Evolutionary conservation across 2,329 filamentous ascomycete species (phyloP).

Genomic region (Clonostachys sp.): DNA sequence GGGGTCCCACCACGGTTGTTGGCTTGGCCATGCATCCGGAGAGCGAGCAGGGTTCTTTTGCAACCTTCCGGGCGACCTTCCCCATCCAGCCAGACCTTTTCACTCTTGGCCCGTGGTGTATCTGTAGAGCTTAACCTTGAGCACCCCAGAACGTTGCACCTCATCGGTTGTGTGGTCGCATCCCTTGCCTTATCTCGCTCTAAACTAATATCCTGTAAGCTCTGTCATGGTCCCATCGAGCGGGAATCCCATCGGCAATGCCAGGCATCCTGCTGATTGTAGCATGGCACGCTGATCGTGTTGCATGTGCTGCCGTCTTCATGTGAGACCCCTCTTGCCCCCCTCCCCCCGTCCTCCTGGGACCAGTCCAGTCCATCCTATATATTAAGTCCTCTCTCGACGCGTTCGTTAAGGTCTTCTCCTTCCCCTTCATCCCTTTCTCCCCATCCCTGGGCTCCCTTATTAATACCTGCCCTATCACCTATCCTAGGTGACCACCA

Average conservation of each 20-base stretch:
- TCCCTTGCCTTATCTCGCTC: neutral
- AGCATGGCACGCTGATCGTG: no score
- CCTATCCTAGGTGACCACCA: neutral
- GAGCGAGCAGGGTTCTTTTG: constrained; percentile 3
- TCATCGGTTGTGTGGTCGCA: neutral
- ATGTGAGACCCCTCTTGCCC: neutral
- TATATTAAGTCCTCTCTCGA: neutral
- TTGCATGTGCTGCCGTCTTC: neutral
- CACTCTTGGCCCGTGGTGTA: neutral
- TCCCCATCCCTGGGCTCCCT: neutral
- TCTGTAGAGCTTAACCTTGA: neutral
- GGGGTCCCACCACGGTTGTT: no score
- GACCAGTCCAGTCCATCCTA: no score
- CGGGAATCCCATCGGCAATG: neutral
- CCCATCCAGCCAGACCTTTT: neutral
- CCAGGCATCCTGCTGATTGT: no score
- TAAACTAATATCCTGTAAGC: neutral
- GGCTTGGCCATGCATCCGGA: neutral
- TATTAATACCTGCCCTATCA: neutral
- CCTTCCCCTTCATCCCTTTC: neutral
- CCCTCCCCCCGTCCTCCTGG: neutral
- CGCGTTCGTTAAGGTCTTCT: neutral
- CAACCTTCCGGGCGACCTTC: neutral
- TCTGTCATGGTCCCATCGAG: neutral
- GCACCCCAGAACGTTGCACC: no score